Base-by-base conservation (phyloP, 768 basidiomycete species). In the Chalciporus pseudorubinellus region DNA sequence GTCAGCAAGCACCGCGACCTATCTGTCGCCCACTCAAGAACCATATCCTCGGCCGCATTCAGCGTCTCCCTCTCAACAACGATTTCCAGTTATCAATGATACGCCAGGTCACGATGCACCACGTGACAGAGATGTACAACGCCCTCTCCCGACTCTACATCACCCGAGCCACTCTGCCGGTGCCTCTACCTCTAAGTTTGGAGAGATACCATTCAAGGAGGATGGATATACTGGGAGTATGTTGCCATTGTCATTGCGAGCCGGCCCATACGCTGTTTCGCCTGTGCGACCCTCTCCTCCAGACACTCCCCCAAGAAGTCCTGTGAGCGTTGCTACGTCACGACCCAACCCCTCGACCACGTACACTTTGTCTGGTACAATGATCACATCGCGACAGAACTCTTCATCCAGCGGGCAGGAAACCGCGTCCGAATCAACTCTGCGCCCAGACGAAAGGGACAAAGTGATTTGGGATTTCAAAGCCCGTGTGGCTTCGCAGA, bases 31-130 rank as follows among this genome's bases (percentile, higher is more conserved):
- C 6, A 72, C 62, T 48, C 73, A 76, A 45, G 85, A 88, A 1
- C 82, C 84, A 2, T 79, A 76, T 59, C 76, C 80, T 18, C 78
- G 86, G 33, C 83, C 87, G 2, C 81, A 76, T 44, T 87, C 87
- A 28, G 82, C 85, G 16, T 70, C 67, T 38, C 67, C 67, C 28
- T 68, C 65, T 29, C 68, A 69, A 41, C 69, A 61, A 12, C 69
- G 69, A 12, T 61, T 66, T 39, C 59, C 65, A 31, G 47, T 40
- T 39, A 41, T 55, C 8, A 55, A 46, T 13, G 67, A 70, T 5
- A 6, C 28, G 16, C 20, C 48, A 3, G 18, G 45, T n/a, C 52
- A 58, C 7, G 67, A 70, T 24, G 18, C 19, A 26, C 39, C 53
- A 31, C 69, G 65, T 14, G 69, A 70, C 31, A 62, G 55, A 40